These are phyloP conservation scores for Irpex sp. DNA, from an alignment of 1,284 basidiomycete species.

Conservation along the genomic window DNA sequence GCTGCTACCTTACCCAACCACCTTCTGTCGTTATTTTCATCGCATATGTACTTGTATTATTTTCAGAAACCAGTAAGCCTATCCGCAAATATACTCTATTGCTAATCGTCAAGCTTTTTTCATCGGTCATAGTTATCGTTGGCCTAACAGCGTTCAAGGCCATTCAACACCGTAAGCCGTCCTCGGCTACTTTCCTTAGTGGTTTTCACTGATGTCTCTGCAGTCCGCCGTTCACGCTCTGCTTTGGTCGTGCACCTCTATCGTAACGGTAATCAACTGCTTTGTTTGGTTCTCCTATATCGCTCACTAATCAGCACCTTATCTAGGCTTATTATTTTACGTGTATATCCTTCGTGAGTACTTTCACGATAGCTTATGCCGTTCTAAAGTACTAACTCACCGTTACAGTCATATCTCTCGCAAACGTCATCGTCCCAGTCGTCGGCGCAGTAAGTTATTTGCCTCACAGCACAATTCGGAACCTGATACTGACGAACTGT, in stretches of 20 bases:
- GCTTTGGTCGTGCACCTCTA: constrained; percentile 37
- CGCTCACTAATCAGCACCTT: background rate
- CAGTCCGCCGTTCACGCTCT: constrained; percentile 32
- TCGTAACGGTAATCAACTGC: constrained; percentile 31
- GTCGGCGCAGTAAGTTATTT: constrained; percentile 31
- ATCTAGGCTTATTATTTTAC: constrained; percentile 38
- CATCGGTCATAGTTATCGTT: constrained; percentile 30
- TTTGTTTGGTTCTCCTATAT: background rate
- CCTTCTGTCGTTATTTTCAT: constrained; percentile 32
- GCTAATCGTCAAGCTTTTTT: background rate
- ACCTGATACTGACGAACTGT: background rate
- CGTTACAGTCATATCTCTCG: constrained; percentile 33
- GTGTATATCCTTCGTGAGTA: constrained; percentile 33
- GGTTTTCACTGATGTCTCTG: background rate
- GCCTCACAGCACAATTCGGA: background rate
- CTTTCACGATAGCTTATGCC: background rate
- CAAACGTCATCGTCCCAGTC: constrained; percentile 37
- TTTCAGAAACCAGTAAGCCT: constrained; percentile 38
- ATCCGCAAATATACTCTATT: background rate
- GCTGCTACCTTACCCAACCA: constrained; percentile 30
- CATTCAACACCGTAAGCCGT: constrained; percentile 32
- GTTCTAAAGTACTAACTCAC: background rate
- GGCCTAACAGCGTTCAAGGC: constrained; percentile 35
- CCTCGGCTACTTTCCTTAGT: too few relatives aligned
- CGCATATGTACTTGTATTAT: constrained; percentile 35